Conservation (phyloP, 352 stramenopile species). For the Globisporangium iwayamae region DNA sequence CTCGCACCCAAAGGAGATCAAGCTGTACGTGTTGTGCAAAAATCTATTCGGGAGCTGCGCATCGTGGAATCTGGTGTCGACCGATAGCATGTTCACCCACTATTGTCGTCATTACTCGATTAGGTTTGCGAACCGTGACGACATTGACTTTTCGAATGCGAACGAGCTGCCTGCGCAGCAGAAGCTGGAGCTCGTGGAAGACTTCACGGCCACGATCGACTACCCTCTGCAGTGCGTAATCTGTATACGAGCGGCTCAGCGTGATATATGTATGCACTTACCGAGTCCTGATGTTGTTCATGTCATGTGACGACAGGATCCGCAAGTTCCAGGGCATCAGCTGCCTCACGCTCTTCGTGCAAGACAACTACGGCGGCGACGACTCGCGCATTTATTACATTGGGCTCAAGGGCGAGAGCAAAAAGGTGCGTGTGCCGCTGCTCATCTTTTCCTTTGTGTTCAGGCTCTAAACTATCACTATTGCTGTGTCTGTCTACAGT, state of each 20-base stretch:
- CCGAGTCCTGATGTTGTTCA: not conserved
- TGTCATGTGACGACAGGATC: slow-evolving; percentile 32
- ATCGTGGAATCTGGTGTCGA: not conserved
- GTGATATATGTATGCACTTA: too few relatives aligned
- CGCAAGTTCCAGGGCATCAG: slow-evolving; percentile 86
- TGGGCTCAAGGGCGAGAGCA: slow-evolving; percentile 82
- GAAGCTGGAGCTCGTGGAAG: slow-evolving; percentile 73
- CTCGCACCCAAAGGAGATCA: slow-evolving; percentile 76
- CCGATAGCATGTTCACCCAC: too few relatives aligned
- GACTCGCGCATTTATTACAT: slow-evolving; percentile 85
- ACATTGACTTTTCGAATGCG: slow-evolving; percentile 86
- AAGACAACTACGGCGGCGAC: slow-evolving; percentile 68
- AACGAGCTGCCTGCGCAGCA: slow-evolving; percentile 72
- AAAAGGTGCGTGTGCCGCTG: slow-evolving; percentile 47
- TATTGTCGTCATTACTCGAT: slow-evolving; percentile 1
- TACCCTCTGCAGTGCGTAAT: slow-evolving; percentile 72
- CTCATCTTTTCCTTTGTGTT: too few relatives aligned
- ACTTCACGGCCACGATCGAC: slow-evolving; percentile 55
- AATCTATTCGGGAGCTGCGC: not conserved
- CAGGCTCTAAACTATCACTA: slow-evolving; percentile 1
- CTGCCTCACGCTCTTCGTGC: slow-evolving; percentile 76
- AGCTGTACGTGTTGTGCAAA: slow-evolving; percentile 42
- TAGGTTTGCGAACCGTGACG: slow-evolving; percentile 77
- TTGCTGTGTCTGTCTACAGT: slow-evolving; percentile 37
- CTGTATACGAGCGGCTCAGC: not conserved